Evolutionary conservation across 1,284 basidiomycete species (phyloP).

Genomic region (Inonotus hispidus): DNA sequence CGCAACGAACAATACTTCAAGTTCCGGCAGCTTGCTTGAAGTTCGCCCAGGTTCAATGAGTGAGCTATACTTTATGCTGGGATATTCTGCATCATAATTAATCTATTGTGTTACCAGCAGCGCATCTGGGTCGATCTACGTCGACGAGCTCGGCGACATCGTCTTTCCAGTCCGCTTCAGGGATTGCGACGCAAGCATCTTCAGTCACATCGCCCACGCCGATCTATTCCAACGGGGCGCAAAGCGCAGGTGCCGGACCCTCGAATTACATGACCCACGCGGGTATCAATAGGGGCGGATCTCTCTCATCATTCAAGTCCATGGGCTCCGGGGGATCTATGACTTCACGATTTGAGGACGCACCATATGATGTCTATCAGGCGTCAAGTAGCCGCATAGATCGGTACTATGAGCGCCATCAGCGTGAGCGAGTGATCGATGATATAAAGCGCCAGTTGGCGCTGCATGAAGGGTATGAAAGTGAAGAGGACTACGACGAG

Average conservation of each 20-base stretch:
- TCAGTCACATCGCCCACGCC: conserved; percentile 28
- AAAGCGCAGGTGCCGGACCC: conserved; percentile 23
- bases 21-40: conserved; percentile 1
- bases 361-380: conserved; percentile 12
- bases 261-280: conserved; percentile 21
- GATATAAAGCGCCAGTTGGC: conserved; percentile 38
- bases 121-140: conserved; percentile 26
- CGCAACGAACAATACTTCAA: conserved; percentile 7
- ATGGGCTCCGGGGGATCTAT: conserved; percentile 12
- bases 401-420: conserved; percentile 6
- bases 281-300: conserved; percentile 12
- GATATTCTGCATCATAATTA: no score
- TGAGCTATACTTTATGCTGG: background rate
- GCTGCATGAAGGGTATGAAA: conserved; percentile 39
- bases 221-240: conserved; percentile 21
- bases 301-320: conserved; percentile 17
- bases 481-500: conserved; percentile 49
- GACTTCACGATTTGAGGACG: conserved; percentile 12
- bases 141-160: conserved; percentile 30
- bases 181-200: conserved; percentile 25
- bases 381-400: conserved; percentile 14
- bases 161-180: conserved; percentile 25
- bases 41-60: background rate
- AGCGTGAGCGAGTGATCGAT: conserved; percentile 29
- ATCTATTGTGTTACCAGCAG: conserved; percentile 14